Evolutionary conservation across 2,329 filamentous ascomycete species (phyloP), one percentile per base, ranked within the genome.

Genomic region (Diplocarpon mali): DNA sequence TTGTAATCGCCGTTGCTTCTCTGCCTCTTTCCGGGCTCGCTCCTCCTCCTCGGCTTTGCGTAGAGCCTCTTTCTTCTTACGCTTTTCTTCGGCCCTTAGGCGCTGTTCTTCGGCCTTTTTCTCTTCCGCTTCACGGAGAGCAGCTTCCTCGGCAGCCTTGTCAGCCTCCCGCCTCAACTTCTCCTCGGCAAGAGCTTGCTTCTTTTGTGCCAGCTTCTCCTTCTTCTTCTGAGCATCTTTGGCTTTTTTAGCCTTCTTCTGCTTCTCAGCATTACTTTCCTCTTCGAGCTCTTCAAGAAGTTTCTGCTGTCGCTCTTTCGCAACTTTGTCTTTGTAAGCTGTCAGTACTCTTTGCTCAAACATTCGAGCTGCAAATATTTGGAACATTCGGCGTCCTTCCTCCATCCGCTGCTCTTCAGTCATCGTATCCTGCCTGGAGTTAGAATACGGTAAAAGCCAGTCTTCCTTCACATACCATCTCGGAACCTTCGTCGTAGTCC

Each of bases 321-420:
- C 87, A 2, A 98, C 90, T 64, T 95, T 95, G 67, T 96, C 90
- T 64, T 88, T 85, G 67, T 98, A 98, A n/a, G 92, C 92, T 35
- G 85, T 90, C 47, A 98, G 73, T 16, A 98, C 92, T 52, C 92
- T 77, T 64, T 98, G 92, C 68, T 98, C 92, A 64, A 98, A 98
- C 92, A 98, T 98, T 52, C 92, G 81, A 46, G 92, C 92, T 49
- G 92, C 92, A 65, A 98, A 98, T 64, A 98, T 96, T 64, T 98
- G 92, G 63, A 98, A 98, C 92, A 98, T 98, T 56, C 90, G 77
- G 45, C 92, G 80, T 49, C 92, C 92, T 70, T 98, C 92, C 64
- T 96, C 89, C 92, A 98, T 96, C 50, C 92, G 85, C 70, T 96
- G 89, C 68, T 95, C 87, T 69, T 96, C 90, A 41, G 88, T 95